Percentiles rank a stretch among this genome's conserved stretches.
phyloP scores from a whole-genome alignment of 108 stramenopile genomes.

The Fragilariopsis cylindrus region DNA sequence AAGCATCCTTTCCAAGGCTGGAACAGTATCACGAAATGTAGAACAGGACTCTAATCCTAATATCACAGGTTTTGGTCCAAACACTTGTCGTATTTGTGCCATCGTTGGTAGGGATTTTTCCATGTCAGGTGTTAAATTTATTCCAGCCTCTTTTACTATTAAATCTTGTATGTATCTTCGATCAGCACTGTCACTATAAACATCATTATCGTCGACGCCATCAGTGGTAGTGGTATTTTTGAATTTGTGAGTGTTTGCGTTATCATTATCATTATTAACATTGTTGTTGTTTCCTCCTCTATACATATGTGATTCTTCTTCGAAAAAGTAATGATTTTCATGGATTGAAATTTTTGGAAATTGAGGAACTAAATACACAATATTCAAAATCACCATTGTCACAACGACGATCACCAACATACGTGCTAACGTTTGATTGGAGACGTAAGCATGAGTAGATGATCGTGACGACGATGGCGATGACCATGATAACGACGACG shows the following conservation, averaged over 20 bases:
- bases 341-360: not conserved
- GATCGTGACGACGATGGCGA: not conserved
- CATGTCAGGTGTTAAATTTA: conserved; percentile 50
- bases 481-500: not conserved
- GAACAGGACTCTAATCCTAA: conserved; percentile 54
- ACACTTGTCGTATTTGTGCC: conserved; percentile 54
- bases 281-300: not conserved
- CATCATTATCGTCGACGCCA: not conserved
- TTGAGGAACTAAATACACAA: not conserved
- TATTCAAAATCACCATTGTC: not conserved
- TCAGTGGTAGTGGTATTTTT: no score
- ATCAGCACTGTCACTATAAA: conserved; percentile 9
- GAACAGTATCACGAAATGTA: conserved; percentile 43
- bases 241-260: not conserved
- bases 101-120: conserved; percentile 56
- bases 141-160: conserved; percentile 50
- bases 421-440: not conserved
- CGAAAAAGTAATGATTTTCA: conserved; percentile 11
- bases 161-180: conserved; percentile 41
- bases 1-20: conserved; percentile 59
- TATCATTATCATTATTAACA: not conserved
- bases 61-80: conserved; percentile 50
- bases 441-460: not conserved
- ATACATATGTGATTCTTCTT: not conserved
- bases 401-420: not conserved